Percentiles rank a stretch among this genome's conserved stretches.
Conservation (phyloP, 148 eudicot genomes). For the Polygonum maritimum region DNA sequence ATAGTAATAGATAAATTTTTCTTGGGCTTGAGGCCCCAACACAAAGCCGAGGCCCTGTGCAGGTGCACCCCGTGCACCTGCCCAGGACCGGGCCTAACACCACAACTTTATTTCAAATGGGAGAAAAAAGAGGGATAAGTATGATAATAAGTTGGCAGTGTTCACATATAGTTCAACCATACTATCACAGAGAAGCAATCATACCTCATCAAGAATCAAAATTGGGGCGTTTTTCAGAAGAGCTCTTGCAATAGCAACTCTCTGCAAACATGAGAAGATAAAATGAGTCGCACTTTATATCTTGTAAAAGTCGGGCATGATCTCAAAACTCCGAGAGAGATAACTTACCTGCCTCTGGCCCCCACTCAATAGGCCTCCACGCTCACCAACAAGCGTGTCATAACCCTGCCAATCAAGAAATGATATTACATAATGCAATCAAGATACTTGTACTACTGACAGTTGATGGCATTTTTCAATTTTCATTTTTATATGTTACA, state of each 20-base stretch:
- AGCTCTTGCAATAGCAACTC: constrained; percentile 95
- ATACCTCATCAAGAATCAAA: constrained; percentile 94
- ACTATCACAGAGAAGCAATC: neutral
- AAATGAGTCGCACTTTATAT: neutral
- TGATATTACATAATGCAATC: constrained; percentile 11
- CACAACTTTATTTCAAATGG: neutral
- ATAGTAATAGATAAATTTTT: too few relatives aligned
- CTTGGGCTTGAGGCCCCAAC: too few relatives aligned
- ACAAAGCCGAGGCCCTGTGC: too few relatives aligned
- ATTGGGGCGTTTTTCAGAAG: constrained; percentile 89
- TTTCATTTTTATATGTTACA: neutral
- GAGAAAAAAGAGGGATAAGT: neutral
- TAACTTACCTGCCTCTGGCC: constrained; percentile 87
- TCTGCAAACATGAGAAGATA: constrained; percentile 34
- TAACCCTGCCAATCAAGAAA: constrained; percentile 55
- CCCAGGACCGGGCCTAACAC: too few relatives aligned
- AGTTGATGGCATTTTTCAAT: neutral
- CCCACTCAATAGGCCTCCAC: constrained; percentile 93
- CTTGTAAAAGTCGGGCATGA: neutral
- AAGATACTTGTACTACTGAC: neutral
- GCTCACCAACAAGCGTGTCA: constrained; percentile 96
- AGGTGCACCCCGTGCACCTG: too few relatives aligned
- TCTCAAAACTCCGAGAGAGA: neutral
- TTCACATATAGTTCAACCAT: neutral
- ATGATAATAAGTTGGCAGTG: neutral